Evolutionary conservation across 495 filamentous ascomycete species (phyloP).

Genomic region (Evernia prunastri): DNA sequence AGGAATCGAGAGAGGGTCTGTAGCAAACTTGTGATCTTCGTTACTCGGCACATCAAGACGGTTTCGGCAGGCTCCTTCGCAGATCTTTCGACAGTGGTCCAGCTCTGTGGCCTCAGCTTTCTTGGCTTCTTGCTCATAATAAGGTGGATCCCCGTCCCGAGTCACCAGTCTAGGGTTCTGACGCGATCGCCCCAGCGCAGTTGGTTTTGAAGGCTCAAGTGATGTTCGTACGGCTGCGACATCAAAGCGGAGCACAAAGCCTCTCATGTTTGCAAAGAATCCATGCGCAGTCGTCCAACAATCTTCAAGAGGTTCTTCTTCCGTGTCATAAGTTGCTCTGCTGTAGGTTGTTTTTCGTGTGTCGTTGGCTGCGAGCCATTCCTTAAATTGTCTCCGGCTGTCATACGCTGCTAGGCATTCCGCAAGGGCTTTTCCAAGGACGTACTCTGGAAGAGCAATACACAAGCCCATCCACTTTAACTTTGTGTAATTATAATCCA

Average conservation of each 20-base stretch:
- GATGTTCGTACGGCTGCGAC: conserved; percentile 12
- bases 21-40: background rate
- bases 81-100: conserved; percentile 11
- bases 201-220: conserved; percentile 9
- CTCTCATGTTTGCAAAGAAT: conserved; percentile 15
- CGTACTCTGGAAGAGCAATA: conserved; percentile 5
- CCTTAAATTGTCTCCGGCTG: conserved; percentile 9
- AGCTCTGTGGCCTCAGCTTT: conserved; percentile 13
- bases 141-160: conserved; percentile 10
- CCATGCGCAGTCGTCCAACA: conserved; percentile 11
- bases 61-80: background rate
- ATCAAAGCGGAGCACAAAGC: conserved; percentile 12
- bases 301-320: background rate
- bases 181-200: background rate
- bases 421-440: conserved; percentile 10
- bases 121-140: conserved; percentile 12
- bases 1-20: background rate
- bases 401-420: conserved; percentile 13
- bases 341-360: background rate
- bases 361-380: conserved; percentile 3
- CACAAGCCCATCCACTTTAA: conserved; percentile 14
- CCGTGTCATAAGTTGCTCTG: background rate
- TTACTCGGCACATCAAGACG: background rate
- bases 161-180: background rate
- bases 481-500: conserved; percentile 11